phyloP scores from a whole-genome alignment of 2,329 filamentous ascomycete genomes.

The Sporothrix schenckii region DNA sequence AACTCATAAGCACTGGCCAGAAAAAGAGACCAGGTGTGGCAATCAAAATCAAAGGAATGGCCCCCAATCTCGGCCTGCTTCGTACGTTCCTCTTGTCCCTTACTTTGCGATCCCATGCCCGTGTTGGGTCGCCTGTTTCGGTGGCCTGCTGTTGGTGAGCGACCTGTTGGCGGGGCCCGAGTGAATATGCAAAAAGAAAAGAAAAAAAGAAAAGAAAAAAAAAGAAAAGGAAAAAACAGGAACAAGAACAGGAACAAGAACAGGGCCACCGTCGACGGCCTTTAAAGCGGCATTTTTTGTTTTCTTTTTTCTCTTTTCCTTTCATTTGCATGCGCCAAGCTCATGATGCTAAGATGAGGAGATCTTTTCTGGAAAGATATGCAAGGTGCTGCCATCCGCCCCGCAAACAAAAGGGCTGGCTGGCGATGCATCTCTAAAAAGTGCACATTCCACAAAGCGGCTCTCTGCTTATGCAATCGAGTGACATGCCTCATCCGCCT shows the following conservation, averaged over 20 bases:
- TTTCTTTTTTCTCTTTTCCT: neutral
- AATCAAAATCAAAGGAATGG: neutral
- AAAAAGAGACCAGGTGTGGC: constrained; percentile 14
- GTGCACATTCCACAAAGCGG: no score
- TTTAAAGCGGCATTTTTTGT: neutral
- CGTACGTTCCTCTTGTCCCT: neutral
- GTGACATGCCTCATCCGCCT: no score
- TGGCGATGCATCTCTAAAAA: no score
- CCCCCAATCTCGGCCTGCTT: constrained; percentile 8
- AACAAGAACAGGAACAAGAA: no score
- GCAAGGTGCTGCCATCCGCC: no score
- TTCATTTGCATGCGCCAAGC: no score
- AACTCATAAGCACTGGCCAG: constrained; percentile 5
- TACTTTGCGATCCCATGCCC: constrained; percentile 12
- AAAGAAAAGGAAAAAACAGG: neutral
- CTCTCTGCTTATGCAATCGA: no score
- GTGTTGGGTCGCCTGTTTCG: constrained; percentile 12
- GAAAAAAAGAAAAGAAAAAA: neutral
- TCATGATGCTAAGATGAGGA: neutral
- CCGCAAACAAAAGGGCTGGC: no score
- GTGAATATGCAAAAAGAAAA: neutral
- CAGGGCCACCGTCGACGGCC: neutral
- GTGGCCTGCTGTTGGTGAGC: constrained; percentile 16
- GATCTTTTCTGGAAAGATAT: no score
- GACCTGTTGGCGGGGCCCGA: neutral